phyloP scores from a whole-genome alignment of 2,329 filamentous ascomycete genomes.

The Colletotrichum chrysophilum region DNA sequence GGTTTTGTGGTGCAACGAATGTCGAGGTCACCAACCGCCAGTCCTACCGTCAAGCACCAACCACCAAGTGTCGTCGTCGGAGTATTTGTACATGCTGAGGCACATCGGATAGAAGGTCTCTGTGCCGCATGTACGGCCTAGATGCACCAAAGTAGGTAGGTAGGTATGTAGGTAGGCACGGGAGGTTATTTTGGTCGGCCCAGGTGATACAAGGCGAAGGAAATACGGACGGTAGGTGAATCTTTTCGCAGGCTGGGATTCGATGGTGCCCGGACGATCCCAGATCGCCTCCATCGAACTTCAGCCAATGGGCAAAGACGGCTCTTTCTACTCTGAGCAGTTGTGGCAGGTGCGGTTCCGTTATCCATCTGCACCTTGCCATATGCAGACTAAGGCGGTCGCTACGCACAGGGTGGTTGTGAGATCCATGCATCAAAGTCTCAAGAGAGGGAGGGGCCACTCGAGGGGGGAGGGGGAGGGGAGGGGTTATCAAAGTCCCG shows the following conservation, averaged over 20 bases:
- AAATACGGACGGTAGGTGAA: too few species aligned
- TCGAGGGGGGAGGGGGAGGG: not conserved
- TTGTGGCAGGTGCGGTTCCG: not conserved
- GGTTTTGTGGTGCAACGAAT: not conserved
- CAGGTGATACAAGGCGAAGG: not conserved
- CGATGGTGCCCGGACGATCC: slow-evolving; percentile 14
- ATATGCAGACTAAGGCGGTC: not conserved
- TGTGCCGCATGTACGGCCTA: not conserved
- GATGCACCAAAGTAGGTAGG: not conserved
- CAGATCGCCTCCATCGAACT: not conserved
- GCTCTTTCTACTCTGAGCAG: slow-evolving; percentile 8
- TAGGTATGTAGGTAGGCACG: not conserved
- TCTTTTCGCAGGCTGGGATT: not conserved
- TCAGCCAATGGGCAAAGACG: not conserved
- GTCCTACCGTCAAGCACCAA: too few species aligned
- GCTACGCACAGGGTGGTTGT: not conserved
- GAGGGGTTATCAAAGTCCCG: not conserved
- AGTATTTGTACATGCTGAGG: not conserved
- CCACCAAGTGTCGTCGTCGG: not conserved
- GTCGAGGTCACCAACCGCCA: not conserved
- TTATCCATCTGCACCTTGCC: not conserved
- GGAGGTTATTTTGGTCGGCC: too few species aligned
- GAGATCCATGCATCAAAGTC: too few species aligned
- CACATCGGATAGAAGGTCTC: not conserved
- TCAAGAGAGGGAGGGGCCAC: too few species aligned